A percentile compares a stretch with the other conserved stretches of the same genome.
phyloP scores from a whole-genome alignment of 257 asterid genomes.

The Jacaranda copaia region DNA sequence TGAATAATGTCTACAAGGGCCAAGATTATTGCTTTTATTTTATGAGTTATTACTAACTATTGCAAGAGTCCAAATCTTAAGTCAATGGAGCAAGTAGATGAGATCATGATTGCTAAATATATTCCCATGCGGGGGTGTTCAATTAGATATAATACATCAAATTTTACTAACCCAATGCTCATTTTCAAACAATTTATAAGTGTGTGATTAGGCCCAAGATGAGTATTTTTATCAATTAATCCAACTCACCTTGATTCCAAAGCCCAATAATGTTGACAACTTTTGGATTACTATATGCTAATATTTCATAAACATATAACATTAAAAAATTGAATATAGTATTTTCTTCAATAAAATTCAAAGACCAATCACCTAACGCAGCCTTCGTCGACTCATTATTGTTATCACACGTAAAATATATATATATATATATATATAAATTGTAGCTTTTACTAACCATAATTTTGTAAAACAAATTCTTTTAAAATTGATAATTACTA shows the following conservation, averaged over 20 bases:
- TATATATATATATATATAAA: too few relatives aligned
- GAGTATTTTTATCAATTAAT: neutral
- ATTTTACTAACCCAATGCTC: neutral
- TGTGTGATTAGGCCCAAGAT: neutral
- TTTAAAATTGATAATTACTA: too few relatives aligned
- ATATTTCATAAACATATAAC: neutral
- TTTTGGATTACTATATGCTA: neutral
- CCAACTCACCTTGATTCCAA: neutral
- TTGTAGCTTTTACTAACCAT: too few relatives aligned
- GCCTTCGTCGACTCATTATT: too few relatives aligned
- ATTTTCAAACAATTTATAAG: neutral
- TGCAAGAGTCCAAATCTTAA: neutral
- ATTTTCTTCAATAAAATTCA: too few relatives aligned
- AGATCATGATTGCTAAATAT: neutral
- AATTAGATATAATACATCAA: neutral
- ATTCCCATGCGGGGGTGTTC: neutral
- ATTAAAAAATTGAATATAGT: too few relatives aligned
- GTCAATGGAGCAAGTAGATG: constrained; percentile 31
- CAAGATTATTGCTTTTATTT: neutral
- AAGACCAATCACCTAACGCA: too few relatives aligned
- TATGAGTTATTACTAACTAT: neutral
- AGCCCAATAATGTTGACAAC: neutral
- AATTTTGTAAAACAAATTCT: too few relatives aligned
- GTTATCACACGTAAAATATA: too few relatives aligned
- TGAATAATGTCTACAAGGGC: neutral